Conservation (phyloP, 1,284 basidiomycete genomes). For the Leccinum ponderosum region DNA sequence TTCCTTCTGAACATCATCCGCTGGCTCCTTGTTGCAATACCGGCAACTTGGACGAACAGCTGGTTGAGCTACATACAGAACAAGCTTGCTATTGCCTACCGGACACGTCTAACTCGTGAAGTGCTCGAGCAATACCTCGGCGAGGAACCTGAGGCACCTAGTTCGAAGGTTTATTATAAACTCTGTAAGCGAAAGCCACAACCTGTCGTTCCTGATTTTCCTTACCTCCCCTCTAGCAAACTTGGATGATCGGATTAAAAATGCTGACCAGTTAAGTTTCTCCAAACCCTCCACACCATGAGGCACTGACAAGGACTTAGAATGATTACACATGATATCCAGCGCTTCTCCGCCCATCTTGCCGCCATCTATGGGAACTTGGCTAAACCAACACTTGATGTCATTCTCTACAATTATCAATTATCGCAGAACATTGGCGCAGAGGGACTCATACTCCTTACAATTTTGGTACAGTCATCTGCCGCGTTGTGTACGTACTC, state of each 20-base stretch:
- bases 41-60: conserved; percentile 95
- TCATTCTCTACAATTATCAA: conserved; percentile 96
- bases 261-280: conserved; percentile 82
- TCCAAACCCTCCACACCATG: background rate
- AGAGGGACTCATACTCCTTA: conserved; percentile 87
- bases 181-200: conserved; percentile 54
- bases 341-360: conserved; percentile 88
- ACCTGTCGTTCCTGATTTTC: background rate
- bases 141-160: conserved; percentile 58
- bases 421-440: conserved; percentile 93
- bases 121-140: conserved; percentile 87
- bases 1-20: conserved; percentile 86
- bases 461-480: conserved; percentile 81
- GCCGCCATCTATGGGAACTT: conserved; percentile 95
- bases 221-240: conserved; percentile 55
- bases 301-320: conserved; percentile 37
- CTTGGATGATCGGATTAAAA: conserved; percentile 93
- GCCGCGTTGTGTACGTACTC: conserved; percentile 70
- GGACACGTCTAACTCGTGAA: conserved; percentile 84
- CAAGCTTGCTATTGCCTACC: conserved; percentile 91
- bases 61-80: conserved; percentile 95
- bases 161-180: conserved; percentile 89
- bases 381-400: conserved; percentile 92
- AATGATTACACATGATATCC: conserved; percentile 95
- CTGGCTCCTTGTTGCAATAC: conserved; percentile 94